A percentile compares a stretch with the other conserved stretches of the same genome.
Evolutionary conservation across 2,329 filamentous ascomycete genomes (phyloP).

Genomic region (Botryotinia calthae): DNA sequence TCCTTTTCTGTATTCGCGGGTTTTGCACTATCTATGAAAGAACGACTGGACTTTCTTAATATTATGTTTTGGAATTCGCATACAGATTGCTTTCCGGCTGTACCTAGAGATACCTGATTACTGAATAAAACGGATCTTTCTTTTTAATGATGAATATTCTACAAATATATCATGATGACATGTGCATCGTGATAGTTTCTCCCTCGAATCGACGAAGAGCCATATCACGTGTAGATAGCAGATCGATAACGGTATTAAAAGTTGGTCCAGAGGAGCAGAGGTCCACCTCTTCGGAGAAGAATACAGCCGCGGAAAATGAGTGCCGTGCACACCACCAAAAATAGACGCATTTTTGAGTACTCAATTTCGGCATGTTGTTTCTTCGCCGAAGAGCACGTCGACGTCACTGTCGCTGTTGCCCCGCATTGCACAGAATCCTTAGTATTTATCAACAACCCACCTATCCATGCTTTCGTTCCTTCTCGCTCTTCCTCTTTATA

Average conservation of each 20-base stretch:
- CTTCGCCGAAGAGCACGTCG: background rate
- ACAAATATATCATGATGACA: background rate
- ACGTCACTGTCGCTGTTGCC: constrained; percentile 15
- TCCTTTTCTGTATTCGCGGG: constrained; percentile 1
- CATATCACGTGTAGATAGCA: constrained; percentile 14
- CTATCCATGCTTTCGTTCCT: background rate
- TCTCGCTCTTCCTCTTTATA: background rate
- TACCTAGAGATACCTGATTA: constrained; percentile 4
- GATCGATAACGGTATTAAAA: background rate
- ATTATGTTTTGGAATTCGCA: constrained; percentile 7
- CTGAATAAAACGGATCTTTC: background rate
- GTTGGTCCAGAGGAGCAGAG: background rate
- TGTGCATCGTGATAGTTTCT: background rate
- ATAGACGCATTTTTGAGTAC: no score
- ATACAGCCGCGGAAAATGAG: no score
- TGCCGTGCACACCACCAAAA: no score
- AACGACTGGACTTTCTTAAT: background rate
- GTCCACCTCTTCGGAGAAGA: no score
- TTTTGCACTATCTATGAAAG: background rate
- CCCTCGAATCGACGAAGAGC: background rate
- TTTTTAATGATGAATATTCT: background rate
- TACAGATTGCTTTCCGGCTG: background rate
- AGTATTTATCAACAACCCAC: background rate
- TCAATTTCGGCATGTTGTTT: no score
- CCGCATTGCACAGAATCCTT: background rate